These are phyloP conservation scores for Astragalus membranaceus DNA, from an alignment of 306 rosid species.

Conservation along the genomic window DNA sequence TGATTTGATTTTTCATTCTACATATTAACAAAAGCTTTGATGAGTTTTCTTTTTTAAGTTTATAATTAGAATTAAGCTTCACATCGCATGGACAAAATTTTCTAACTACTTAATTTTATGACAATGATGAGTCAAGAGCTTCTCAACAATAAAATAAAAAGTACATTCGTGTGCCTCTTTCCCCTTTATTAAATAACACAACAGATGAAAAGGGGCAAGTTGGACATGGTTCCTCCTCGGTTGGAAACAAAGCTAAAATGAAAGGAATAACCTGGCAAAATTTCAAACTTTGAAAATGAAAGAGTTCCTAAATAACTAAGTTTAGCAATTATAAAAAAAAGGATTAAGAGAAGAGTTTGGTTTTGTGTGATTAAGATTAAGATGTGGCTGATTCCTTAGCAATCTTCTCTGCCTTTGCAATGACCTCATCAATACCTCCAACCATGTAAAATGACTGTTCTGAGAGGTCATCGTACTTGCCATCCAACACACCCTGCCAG, in stretches of 20 bases:
- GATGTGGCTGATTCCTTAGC: slow-evolving; percentile 73
- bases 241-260: slow-evolving; percentile 26
- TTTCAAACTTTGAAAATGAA: slow-evolving; percentile 21
- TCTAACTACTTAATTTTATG: neutral
- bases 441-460: slow-evolving; percentile 97
- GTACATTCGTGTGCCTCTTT: slow-evolving; percentile 37
- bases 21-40: neutral
- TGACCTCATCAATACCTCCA: slow-evolving; percentile 93
- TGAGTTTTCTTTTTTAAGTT: neutral
- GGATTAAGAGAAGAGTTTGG: neutral
- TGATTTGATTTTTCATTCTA: neutral
- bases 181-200: slow-evolving; percentile 51
- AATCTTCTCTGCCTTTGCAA: slow-evolving; percentile 93
- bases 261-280: slow-evolving; percentile 35
- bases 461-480: slow-evolving; percentile 80
- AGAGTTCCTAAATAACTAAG: slow-evolving; percentile 55
- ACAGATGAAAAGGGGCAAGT: slow-evolving; percentile 22
- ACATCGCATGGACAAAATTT: neutral
- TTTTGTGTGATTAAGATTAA: slow-evolving; percentile 26
- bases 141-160: slow-evolving; percentile 29
- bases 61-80: neutral
- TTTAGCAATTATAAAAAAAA: slow-evolving; percentile 43
- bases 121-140: slow-evolving; percentile 29
- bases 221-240: slow-evolving; percentile 36
- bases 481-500: slow-evolving; percentile 86